Conservation (phyloP, 345 rosid genomes). For the Citrus medica region DNA sequence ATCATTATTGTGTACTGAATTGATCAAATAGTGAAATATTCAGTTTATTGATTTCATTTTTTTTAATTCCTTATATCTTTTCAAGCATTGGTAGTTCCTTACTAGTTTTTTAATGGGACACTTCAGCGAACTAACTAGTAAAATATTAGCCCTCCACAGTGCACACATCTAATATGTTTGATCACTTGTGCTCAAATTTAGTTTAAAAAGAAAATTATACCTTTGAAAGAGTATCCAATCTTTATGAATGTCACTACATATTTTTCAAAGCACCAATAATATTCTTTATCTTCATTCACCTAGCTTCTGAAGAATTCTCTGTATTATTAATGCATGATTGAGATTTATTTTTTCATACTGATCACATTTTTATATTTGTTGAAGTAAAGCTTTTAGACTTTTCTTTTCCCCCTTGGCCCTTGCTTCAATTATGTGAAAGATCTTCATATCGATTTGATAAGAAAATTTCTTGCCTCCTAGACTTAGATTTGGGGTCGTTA, state of each 20-base stretch:
- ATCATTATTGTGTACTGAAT: background rate
- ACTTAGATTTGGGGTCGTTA: too few relatives aligned
- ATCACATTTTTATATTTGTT: too few relatives aligned
- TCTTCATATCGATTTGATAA: too few relatives aligned
- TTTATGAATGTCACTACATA: background rate
- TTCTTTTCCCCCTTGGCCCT: too few relatives aligned
- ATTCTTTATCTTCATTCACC: too few relatives aligned
- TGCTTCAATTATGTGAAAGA: too few relatives aligned
- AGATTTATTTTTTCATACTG: too few relatives aligned
- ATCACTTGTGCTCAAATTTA: background rate
- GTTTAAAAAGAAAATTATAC: background rate
- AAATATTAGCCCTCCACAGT: background rate
- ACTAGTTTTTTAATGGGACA: background rate
- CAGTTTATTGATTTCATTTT: background rate
- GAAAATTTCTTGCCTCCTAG: too few relatives aligned
- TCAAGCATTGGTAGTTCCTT: background rate
- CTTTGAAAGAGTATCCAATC: background rate
- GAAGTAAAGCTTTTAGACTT: too few relatives aligned
- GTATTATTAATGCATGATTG: too few relatives aligned
- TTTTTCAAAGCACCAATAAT: too few relatives aligned
- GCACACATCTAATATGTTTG: background rate
- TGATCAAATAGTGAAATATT: background rate
- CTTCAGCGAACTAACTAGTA: background rate
- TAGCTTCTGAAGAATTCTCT: too few relatives aligned
- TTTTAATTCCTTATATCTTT: background rate